Base-by-base conservation (phyloP, 768 basidiomycete species). In the Trametes sanguinea region DNA sequence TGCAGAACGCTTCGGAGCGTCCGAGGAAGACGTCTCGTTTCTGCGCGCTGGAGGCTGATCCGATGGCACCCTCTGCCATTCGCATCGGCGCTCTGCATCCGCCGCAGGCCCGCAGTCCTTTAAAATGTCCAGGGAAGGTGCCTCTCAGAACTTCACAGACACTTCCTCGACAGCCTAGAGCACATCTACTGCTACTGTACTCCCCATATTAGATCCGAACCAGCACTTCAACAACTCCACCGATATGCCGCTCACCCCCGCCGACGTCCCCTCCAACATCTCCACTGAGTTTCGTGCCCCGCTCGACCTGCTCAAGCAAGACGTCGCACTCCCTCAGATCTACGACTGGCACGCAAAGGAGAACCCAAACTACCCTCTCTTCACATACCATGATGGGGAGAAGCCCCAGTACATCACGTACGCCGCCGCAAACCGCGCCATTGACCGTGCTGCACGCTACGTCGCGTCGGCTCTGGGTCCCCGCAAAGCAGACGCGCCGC, bases 321-420 rank as follows among this genome's bases (percentile, higher is more conserved):
- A 42, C 10, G 17, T 54, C 5, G 69, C 69, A 0, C 35, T 79
- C 2, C 72, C 75, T 1, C 67, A 78, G 58, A 46, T 78, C 17
- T 74, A 71, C 43, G 78, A 78, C 48, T 78, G 72, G 72, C 70
- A 78, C 51, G 58, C 61, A 4, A 47, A 65, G 22, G 60, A 76
- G 45, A 71, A 65, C 33, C 70, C 74, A 2, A 57, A 70, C 37
- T 76, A 78, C 58, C 75, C 73, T 14, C 53, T 76, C 32, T 78
- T 75, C 61, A 61, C 67, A 8, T 75, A 65, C 54, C 63, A 60
- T 9, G 58, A 68, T 7, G 68, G 65, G 7, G 62, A 65, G 60
- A 66, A 63, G 4, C 4, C 32, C 1, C 37, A 55, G 6, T 58
- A 51, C 17, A 68, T 66, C 17, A 66, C 75, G 6, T 65, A 67